Evolutionary conservation across 2,329 filamentous ascomycete species (phyloP).

Genomic region (Coniochaeta hoffmannii): DNA sequence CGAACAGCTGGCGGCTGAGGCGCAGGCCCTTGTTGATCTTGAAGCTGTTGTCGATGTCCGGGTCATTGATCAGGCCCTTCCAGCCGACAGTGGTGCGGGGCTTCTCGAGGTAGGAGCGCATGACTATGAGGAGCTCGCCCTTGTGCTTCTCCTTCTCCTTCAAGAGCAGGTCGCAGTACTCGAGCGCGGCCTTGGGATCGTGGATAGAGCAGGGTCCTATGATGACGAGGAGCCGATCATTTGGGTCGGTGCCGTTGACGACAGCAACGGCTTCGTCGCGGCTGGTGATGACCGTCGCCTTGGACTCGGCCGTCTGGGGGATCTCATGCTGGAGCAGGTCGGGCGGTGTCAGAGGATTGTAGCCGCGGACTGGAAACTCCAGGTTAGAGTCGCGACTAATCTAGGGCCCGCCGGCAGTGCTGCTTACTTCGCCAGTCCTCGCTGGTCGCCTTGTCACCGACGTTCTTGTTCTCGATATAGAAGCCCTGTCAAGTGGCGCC

Average conservation of each 20-base stretch:
- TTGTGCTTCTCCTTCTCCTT: conserved; percentile 80
- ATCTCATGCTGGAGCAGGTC: conserved; percentile 96
- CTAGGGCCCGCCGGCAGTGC: too few species aligned
- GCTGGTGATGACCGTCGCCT: conserved; percentile 52
- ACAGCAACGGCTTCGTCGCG: conserved; percentile 61
- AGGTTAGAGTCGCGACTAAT: not conserved
- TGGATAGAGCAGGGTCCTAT: conserved; percentile 97
- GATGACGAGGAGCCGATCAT: conserved; percentile 60
- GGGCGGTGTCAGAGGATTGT: conserved; percentile 88
- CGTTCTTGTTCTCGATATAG: conserved; percentile 71
- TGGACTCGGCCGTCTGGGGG: conserved; percentile 47
- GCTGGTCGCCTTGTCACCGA: conserved; percentile 64
- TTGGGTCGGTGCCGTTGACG: conserved; percentile 50
- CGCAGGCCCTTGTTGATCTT: conserved; percentile 97
- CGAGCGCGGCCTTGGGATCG: conserved; percentile 81
- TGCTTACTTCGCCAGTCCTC: conserved; percentile 77
- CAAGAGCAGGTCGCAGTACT: conserved; percentile 83
- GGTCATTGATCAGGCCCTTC: conserved; percentile 98
- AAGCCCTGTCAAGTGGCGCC: conserved; percentile 38
- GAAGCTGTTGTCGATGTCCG: conserved; percentile 97
- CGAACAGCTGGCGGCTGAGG: conserved; percentile 81
- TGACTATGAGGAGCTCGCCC: conserved; percentile 86
- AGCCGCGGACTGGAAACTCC: conserved; percentile 60
- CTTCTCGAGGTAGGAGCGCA: conserved; percentile 98
- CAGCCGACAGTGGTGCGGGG: conserved; percentile 95